Conservation (phyloP, 2,329 filamentous ascomycete genomes). For the Alternaria longipes region DNA sequence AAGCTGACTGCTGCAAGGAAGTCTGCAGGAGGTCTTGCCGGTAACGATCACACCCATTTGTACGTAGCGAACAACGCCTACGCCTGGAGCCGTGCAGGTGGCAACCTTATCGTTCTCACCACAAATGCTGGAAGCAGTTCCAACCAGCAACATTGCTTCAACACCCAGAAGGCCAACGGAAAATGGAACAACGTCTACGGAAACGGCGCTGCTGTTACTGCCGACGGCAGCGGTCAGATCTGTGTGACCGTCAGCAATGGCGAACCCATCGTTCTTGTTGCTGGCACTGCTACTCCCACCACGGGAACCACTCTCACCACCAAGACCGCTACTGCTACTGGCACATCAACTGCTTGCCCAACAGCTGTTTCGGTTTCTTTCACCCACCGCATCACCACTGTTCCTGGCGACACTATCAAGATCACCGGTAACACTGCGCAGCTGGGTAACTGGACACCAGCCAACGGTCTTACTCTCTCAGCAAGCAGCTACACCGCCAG, state of each 20-base stretch:
- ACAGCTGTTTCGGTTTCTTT: constrained; percentile 54
- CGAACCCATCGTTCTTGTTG: constrained; percentile 54
- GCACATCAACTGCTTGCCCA: constrained; percentile 29
- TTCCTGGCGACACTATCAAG: constrained; percentile 60
- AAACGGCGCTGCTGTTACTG: constrained; percentile 47
- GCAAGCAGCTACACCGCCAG: constrained; percentile 56
- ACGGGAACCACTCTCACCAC: constrained; percentile 26
- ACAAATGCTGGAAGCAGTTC: constrained; percentile 55
- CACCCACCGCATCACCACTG: constrained; percentile 57
- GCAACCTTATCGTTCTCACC: constrained; percentile 58
- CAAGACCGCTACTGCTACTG: constrained; percentile 15
- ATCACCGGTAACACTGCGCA: constrained; percentile 56
- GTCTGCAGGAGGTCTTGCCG: constrained; percentile 54
- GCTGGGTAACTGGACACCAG: constrained; percentile 57
- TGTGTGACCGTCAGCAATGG: constrained; percentile 56
- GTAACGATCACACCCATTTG: constrained; percentile 57
- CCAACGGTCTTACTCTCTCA: constrained; percentile 52
- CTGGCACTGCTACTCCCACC: constrained; percentile 24
- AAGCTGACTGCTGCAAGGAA: constrained; percentile 41
- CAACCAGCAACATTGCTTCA: constrained; percentile 55
- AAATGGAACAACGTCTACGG: constrained; percentile 55
- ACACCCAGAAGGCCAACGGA: constrained; percentile 50
- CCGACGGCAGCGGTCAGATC: constrained; percentile 54
- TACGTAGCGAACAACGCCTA: constrained; percentile 56
- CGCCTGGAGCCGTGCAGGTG: constrained; percentile 57